Percentiles rank a stretch among this genome's conserved stretches.
Evolutionary conservation across 2,329 filamentous ascomycete species (phyloP).

Genomic region (Hypoxylon sp.): DNA sequence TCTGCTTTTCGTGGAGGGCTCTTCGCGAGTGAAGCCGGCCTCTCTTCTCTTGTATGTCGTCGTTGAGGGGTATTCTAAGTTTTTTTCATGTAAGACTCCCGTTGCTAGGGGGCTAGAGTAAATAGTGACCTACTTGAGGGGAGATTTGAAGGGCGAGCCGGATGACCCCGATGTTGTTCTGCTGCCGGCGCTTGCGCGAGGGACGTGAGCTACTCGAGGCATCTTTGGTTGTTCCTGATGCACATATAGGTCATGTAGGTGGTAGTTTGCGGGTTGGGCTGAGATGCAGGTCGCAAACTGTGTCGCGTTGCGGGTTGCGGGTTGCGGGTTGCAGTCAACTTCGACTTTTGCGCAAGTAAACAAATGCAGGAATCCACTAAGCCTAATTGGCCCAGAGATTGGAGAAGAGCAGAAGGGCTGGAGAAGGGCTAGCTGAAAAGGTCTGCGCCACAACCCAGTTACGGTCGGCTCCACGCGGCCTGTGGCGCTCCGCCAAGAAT

Average conservation of each 20-base stretch:
- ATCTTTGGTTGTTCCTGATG: slow-evolving; percentile 58
- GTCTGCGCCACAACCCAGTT: slow-evolving; percentile 6
- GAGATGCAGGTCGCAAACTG: slow-evolving; percentile 37
- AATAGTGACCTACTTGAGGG: slow-evolving; percentile 66
- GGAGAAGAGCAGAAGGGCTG: background rate
- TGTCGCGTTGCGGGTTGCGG: slow-evolving; percentile 16
- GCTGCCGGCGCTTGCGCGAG: slow-evolving; percentile 64
- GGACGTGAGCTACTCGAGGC: slow-evolving; percentile 71
- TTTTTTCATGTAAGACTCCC: slow-evolving; percentile 34
- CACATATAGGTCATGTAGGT: slow-evolving; percentile 41
- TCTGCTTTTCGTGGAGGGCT: slow-evolving; percentile 88
- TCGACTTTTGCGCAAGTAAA: slow-evolving; percentile 45
- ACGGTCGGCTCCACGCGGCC: background rate
- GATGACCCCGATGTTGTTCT: slow-evolving; percentile 64
- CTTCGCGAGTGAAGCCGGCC: slow-evolving; percentile 88
- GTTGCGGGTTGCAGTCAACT: slow-evolving; percentile 20
- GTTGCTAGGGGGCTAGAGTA: slow-evolving; percentile 35
- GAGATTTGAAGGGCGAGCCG: slow-evolving; percentile 70
- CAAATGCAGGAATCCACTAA: slow-evolving; percentile 34
- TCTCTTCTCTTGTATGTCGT: slow-evolving; percentile 93
- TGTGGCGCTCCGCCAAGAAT: slow-evolving; percentile 14
- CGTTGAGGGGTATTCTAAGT: slow-evolving; percentile 90
- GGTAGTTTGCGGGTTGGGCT: slow-evolving; percentile 21
- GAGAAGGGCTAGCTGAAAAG: slow-evolving; percentile 9
- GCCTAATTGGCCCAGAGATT: slow-evolving; percentile 18